Base-by-base conservation (phyloP, 148 eudicot genomes). In the Spergularia marina region DNA sequence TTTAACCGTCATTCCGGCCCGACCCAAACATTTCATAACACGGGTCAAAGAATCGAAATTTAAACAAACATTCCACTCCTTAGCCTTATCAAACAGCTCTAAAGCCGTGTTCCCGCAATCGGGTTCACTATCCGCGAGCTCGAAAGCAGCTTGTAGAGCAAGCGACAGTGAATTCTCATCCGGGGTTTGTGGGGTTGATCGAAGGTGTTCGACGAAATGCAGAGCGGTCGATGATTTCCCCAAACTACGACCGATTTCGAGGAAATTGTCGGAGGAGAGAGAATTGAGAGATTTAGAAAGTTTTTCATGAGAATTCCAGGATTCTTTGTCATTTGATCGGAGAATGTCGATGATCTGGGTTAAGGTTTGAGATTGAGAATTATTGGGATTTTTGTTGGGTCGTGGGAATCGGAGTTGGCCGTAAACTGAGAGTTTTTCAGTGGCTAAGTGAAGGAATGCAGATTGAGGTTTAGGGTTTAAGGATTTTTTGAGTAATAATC, bases 71-170 rank as follows among this genome's bases (percentile, higher is more conserved):
- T 59, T 72, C 51, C 81, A 71, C 61, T 82, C 81, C 34, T 77
- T 85, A 7, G 86, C 76, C 53, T 54, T n/a, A 4, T 64, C 12
- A 49, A 82, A 53, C 2, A 93, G 73, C 36, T 82, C 80, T 59
- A 67, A 68, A 11, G 90, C 77, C 77, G 78, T 81, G 6, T 70
- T 63, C 30, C 58, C 76, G 4, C 79, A 51, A 41, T 75, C 14
- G 16, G 86, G 44, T 67, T 87, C 90, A 3, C 78, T 79, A 75
- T 20, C 17, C 23, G 83, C 91, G 54, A 81, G 89, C 77, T 89
- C 92, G 74, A 83, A 83, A 10, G 83, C 71, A 52, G 82, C 89
- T 66, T 86, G 88, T 44, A 87, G 87, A 18, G 80, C 78, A 49
- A 49, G 72, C 23, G 92, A 84, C 18, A 86, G 71, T 10, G 71